Evolutionary conservation across 2,329 filamentous ascomycete species (phyloP), one percentile per base, ranked within the genome.

Genomic region (Alternaria infectoria): DNA sequence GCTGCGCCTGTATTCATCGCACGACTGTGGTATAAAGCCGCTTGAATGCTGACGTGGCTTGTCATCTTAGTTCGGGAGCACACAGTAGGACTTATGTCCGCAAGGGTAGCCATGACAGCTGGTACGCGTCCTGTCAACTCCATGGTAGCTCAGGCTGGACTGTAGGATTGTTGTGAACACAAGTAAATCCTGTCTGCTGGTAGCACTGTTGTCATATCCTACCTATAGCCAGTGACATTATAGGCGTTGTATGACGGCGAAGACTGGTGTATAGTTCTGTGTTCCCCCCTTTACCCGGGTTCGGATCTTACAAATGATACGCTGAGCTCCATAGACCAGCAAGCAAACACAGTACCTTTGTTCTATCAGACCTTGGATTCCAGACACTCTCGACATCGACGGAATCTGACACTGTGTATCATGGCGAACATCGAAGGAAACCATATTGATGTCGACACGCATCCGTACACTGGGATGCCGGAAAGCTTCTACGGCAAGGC

Each of bases 391-490:
- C n/a, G 11, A 46, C 5, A 17, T 43, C 40, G 11, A 46, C n/a
- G 23, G 23, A 54, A 1, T 44, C 15, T 26, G 8, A 12, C 25
- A 12, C 2, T 21, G 17, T 25, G 13, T 19, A 21, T n/a, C 28
- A 61, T 56, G 52, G 19, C 19, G 17, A 46, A 23, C 10, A 17
- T 13, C 7, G 28, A 7, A 21, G 49, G 25, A 21, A 43, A 44
- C 5, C 32, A 23, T 45, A 50, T 64, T 23, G 17, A 57, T 8
- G 54, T 55, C 17, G 62, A 62, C 21, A 59, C 59, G 15, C 49
- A 43, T 17, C 28, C 54, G 21, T 36, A 36, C 21, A 49, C 47
- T 17, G 45, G n/a, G 17, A 23, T 55, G 17, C 11, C 6, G 13
- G 46, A 23, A 15, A 32, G 28, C 43, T 50, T 23, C 17, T 19